A percentile compares a stretch with the other conserved stretches of the same genome.
Conservation (phyloP, 805 yeast genomes). For the Wickerhamiella brachini region DNA sequence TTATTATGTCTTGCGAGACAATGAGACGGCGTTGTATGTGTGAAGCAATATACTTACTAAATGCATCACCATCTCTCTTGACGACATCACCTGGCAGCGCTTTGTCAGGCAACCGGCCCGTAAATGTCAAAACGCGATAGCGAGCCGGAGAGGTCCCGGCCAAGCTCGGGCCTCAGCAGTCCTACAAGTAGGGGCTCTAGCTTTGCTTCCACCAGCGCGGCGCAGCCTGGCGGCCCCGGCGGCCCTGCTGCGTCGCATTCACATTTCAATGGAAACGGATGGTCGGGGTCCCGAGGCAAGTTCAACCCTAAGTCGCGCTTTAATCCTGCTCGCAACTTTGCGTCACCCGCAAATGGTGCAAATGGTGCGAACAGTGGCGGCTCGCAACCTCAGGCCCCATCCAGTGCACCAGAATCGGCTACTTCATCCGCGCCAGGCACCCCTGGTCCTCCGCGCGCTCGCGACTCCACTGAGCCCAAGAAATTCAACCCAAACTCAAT, state of each 20-base stretch:
- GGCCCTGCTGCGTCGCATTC: not conserved
- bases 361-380: not conserved
- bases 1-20: too few species aligned
- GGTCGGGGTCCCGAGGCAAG: not conserved
- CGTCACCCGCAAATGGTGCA: not conserved
- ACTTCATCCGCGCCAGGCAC: not conserved
- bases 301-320: slow-evolving; percentile 1
- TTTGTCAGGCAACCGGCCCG: not conserved
- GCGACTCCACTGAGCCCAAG: not conserved
- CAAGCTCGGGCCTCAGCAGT: not conserved
- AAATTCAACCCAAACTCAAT: slow-evolving; percentile 3
- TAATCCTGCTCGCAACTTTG: not conserved
- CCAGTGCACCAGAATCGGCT: not conserved
- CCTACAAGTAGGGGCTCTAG: not conserved
- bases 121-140: not conserved
- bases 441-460: not conserved
- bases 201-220: not conserved
- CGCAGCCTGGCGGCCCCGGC: not conserved
- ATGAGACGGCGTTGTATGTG: too few species aligned
- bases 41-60: too few species aligned
- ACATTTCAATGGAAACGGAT: not conserved
- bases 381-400: not conserved
- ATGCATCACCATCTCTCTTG: not conserved
- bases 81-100: not conserved
- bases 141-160: not conserved